Evolutionary conservation across 306 rosid species (phyloP).

Genomic region (Cucurbita maxima): DNA sequence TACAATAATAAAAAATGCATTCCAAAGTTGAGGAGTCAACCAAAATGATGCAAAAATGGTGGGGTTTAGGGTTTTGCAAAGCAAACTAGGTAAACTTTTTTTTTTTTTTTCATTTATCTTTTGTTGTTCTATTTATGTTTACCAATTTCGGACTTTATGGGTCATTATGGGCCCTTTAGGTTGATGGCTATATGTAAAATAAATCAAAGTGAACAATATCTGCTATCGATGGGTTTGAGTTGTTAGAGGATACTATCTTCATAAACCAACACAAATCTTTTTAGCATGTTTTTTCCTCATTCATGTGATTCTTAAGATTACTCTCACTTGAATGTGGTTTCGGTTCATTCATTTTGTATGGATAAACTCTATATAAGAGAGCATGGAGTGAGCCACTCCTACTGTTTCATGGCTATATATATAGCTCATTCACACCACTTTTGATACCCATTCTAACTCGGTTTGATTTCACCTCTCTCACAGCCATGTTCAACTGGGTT

Average conservation of each 20-base stretch:
- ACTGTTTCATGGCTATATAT: not conserved
- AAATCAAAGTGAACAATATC: too few relatives aligned
- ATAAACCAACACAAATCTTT: too few relatives aligned
- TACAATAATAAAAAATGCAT: not conserved
- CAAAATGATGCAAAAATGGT: not conserved
- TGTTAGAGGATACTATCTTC: too few relatives aligned
- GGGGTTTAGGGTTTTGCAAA: not conserved
- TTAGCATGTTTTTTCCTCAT: too few relatives aligned
- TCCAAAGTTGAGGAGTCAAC: not conserved
- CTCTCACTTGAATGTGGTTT: too few relatives aligned
- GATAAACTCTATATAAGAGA: too few relatives aligned
- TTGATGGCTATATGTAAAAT: too few relatives aligned
- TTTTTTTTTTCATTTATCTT: not conserved
- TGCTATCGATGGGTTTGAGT: too few relatives aligned
- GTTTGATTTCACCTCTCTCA: not conserved
- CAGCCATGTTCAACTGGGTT: constrained; percentile 2
- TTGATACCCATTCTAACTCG: not conserved
- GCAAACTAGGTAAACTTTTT: not conserved
- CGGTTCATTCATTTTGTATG: too few relatives aligned
- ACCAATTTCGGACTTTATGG: not conserved
- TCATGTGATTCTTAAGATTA: too few relatives aligned
- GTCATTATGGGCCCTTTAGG: too few relatives aligned
- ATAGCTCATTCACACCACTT: not conserved
- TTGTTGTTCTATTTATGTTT: not conserved
- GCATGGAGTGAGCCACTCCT: not conserved